Base-by-base conservation (phyloP, 306 rosid species). In the Prinsepia uniflora region DNA sequence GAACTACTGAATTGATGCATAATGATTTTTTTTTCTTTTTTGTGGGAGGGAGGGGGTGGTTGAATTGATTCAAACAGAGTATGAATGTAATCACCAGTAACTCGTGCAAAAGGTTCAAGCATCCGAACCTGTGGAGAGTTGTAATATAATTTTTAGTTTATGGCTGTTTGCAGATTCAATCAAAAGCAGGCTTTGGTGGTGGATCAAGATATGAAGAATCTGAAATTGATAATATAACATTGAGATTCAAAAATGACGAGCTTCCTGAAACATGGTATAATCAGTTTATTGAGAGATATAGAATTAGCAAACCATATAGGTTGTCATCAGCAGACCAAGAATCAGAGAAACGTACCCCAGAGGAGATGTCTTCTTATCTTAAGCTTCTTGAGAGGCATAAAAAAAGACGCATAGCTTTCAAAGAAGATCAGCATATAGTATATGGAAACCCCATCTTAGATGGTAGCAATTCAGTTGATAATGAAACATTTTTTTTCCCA, bases 191-290 rank as follows among this genome's bases (percentile, higher is more conserved):
- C 72, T 83, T 84, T 54, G 60, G 81, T 24, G 63, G 52, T 44
- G 90, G 91, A 70, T 77, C 83, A 11, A 86, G 96, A 82, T 86
- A 79, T 73, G 85, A 75, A 40, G 96, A 90, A 22, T 82, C 90
- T 62, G 96, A 88, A 62, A 68, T 68, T 64, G 92, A 84, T 67
- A 76, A 80, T 67, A 42, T 77, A 52, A 46, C 86, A 17, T 81
- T 72, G 41, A 87, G 89, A 65, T 84, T 72, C 53, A 83, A 84
- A 80, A 87, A 72, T 52, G 90, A 82, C 0, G 91, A 85, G 50
- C 86, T 89, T 18, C 90, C 95, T 46, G 97, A 90, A 75, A 81
- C 87, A 8, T 94, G 98, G 98, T 90, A 90, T 72, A 82, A 66
- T 86, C 98, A 89, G 76, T 84, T 79, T 65, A 79, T 79, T 65